Evolutionary conservation across 352 stramenopile species (phyloP).

Genomic region (Globisporangium megalacanthum): DNA sequence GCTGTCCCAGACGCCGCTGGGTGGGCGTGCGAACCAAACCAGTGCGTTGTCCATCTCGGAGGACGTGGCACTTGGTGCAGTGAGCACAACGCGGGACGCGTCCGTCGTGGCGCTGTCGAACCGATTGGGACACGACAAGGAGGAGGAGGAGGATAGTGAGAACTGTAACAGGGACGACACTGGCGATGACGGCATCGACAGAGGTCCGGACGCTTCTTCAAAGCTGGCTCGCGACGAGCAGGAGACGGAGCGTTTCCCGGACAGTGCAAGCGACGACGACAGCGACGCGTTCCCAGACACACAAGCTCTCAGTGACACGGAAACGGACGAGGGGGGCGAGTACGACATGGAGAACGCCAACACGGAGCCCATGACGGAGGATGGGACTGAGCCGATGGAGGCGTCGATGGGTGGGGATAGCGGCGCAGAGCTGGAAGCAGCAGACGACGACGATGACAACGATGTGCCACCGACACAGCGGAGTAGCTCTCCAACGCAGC

Average conservation of each 20-base stretch:
- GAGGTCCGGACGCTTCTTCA: too few species aligned
- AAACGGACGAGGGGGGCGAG: slow-evolving; percentile 12
- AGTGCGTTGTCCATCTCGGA: not conserved
- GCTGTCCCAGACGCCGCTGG: too few species aligned
- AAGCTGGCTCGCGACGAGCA: not conserved
- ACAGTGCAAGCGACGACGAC: slow-evolving; percentile 6
- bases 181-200: not conserved
- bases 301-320: slow-evolving; percentile 36
- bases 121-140: not conserved
- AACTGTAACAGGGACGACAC: too few species aligned
- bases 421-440: not conserved
- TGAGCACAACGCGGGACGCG: not conserved
- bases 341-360: slow-evolving; percentile 1
- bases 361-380: slow-evolving; percentile 1
- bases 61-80: not conserved
- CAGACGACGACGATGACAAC: slow-evolving; percentile 24
- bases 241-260: not conserved
- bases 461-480: slow-evolving; percentile 48
- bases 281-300: slow-evolving; percentile 29
- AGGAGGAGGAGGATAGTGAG: not conserved
- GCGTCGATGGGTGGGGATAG: not conserved
- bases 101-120: not conserved
- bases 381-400: not conserved
- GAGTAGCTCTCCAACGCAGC: not conserved
- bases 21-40: not conserved